Base-by-base conservation (phyloP, 2,329 filamentous ascomycete genomes). In the Claviceps pazoutovae region DNA sequence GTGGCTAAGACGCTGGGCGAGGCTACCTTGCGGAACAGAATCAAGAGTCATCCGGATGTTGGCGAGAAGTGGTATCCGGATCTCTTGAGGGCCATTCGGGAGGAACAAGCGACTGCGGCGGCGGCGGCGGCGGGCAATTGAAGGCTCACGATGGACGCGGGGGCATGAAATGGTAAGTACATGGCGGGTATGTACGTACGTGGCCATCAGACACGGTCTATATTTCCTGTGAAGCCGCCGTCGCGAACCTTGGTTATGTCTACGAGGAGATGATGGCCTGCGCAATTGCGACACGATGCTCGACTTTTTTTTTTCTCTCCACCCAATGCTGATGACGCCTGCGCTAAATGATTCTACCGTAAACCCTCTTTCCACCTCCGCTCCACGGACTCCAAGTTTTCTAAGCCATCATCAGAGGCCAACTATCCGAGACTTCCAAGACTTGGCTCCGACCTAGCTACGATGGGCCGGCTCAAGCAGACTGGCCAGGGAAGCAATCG, bases 11-110 rank as follows among this genome's bases (percentile, higher is more conserved):
- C 78, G 57, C 68, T 94, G 8, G 88, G 88, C 4, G 87, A 94
- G 72, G 88, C 88, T 11, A 94, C 87, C 53, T 69, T 95, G 63
- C 77, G 86, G 69, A 95, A 94, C 67, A 71, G 88, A 14, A 76
- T 94, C 59, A 93, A 90, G 75, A 89, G 84, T 58, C 88, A 95
- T 69, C 85, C 84, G 3, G 88, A 94, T 65, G 88, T 95, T 1
- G 87, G 86, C 2, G 85, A 90, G 72, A 73, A 82, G 59, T 94
- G 87, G 80, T 87, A 85, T 62, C 83, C 83, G 3, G 79, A 84
- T 44, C 76, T 82, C 19, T 61, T 82, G 56, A 67, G 66, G 54
- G 71, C 73, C 54, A 78, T 84, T 49, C 73, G 76, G 50, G 76
- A 76, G 59, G 76, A 83, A 64, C 75, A 83, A 68, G 71, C 71